phyloP scores from a whole-genome alignment of 805 yeast genomes.

The Yarrowia keelungensis region DNA sequence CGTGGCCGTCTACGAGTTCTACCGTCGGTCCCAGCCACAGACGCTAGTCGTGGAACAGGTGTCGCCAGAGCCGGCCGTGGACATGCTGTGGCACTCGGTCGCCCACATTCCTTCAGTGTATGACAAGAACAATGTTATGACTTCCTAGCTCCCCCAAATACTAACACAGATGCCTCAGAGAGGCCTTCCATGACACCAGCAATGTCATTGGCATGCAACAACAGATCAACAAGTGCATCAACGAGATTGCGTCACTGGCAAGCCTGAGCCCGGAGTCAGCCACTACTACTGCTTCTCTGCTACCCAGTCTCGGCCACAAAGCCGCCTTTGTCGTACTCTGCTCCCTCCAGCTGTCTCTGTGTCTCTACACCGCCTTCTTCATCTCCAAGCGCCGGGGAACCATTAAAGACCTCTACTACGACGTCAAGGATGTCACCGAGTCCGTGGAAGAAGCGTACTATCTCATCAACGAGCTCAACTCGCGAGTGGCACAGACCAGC shows the following conservation, averaged over 20 bases:
- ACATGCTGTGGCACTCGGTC: conserved; percentile 26
- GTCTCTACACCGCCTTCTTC: conserved; percentile 31
- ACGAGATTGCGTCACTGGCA: conserved; percentile 10
- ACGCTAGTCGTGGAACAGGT: neutral
- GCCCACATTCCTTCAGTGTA: conserved; percentile 33
- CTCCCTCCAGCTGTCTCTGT: conserved; percentile 24
- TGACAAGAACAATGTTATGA: neutral
- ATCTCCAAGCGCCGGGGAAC: conserved; percentile 20
- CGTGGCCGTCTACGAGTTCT: conserved; percentile 28
- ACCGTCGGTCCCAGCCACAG: conserved; percentile 11
- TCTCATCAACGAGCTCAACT: conserved; percentile 26
- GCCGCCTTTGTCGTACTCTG: conserved; percentile 23
- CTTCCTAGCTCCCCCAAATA: neutral
- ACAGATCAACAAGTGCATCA: conserved; percentile 32
- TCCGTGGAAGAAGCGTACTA: conserved; percentile 29
- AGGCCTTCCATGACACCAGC: conserved; percentile 23
- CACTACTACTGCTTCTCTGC: neutral
- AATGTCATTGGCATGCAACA: conserved; percentile 15
- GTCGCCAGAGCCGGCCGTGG: neutral
- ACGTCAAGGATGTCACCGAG: conserved; percentile 27
- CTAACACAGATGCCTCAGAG: conserved; percentile 38
- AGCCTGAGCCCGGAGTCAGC: neutral
- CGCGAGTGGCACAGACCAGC: neutral
- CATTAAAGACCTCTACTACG: conserved; percentile 19
- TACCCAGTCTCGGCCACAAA: conserved; percentile 18